phyloP scores from a whole-genome alignment of 108 stramenopile species.

The Aurantiochytrium sp. region DNA sequence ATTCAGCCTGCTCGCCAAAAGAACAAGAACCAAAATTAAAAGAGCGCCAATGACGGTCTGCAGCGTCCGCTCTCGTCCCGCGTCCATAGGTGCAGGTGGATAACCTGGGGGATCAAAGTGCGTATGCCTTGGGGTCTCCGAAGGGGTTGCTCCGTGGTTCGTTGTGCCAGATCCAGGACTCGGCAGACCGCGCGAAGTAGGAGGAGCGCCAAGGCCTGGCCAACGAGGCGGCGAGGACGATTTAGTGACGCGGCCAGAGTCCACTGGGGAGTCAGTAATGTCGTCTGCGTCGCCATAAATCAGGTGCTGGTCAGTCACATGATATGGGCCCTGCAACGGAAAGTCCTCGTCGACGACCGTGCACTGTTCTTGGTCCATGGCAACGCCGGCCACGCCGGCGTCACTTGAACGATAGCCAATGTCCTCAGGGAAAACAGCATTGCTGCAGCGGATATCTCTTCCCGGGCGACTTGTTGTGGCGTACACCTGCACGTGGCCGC shows the following conservation, averaged over 20 bases:
- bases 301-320: neutral
- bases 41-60: neutral
- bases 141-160: neutral
- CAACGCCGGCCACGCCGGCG: neutral
- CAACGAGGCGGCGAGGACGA: neutral
- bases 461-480: neutral
- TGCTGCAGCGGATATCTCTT: neutral
- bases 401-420: neutral
- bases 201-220: neutral
- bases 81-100: neutral
- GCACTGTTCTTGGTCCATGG: neutral
- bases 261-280: neutral
- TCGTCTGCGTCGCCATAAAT: neutral
- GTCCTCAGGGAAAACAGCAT: neutral
- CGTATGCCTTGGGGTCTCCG: neutral
- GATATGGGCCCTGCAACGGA: neutral
- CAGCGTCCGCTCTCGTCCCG: neutral
- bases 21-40: neutral
- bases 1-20: neutral
- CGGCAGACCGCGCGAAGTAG: neutral
- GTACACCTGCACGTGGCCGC: neutral
- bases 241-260: neutral
- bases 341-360: neutral
- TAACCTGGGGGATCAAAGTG: neutral
- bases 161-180: neutral